Conservation (phyloP, 1,284 basidiomycete genomes). For the Trametes polyzona region DNA sequence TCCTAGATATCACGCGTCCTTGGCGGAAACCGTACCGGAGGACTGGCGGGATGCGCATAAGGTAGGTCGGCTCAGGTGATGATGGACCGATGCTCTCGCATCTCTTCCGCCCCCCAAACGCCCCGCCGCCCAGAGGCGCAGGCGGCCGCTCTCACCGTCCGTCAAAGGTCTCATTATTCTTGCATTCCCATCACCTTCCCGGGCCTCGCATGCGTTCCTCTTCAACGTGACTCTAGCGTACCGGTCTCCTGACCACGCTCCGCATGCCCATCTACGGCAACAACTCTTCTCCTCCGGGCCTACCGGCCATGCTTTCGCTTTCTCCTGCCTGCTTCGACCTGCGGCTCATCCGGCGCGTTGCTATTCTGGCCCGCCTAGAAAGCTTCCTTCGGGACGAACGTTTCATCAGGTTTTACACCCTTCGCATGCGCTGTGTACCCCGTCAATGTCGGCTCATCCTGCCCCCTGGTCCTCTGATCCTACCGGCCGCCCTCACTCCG, state of each 20-base stretch:
- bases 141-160: constrained; percentile 1
- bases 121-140: not conserved
- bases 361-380: not conserved
- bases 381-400: not conserved
- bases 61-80: constrained; percentile 6
- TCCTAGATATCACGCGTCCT: not conserved
- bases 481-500: not conserved
- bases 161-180: not conserved
- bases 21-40: too few relatives aligned
- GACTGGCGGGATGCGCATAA: too few relatives aligned
- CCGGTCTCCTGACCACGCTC: constrained; percentile 12
- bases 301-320: not conserved
- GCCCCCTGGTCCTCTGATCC: not conserved
- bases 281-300: not conserved
- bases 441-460: not conserved
- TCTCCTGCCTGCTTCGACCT: not conserved
- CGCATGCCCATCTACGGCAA: not conserved
- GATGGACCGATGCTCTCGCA: not conserved
- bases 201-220: not conserved
- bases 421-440: not conserved
- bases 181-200: constrained; percentile 1
- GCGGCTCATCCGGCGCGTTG: not conserved
- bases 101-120: not conserved
- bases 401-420: too few relatives aligned
- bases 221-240: constrained; percentile 2